phyloP scores from a whole-genome alignment of 208 protist species.

The Herpetomonas tarakana region DNA sequence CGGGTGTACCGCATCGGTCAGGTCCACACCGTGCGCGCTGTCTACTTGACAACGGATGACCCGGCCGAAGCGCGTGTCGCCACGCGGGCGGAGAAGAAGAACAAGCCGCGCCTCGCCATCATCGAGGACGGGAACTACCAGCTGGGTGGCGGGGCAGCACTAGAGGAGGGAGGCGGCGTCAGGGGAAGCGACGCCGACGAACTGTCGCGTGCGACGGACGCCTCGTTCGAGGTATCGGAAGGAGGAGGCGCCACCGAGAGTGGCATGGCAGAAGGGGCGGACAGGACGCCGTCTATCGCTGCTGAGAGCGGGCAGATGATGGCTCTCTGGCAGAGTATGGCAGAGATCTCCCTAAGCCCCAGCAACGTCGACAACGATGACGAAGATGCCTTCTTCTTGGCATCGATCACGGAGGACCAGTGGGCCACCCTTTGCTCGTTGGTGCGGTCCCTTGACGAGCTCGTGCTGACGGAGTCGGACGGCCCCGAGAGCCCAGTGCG shows the following conservation, averaged over 20 bases:
- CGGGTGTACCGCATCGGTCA: slow-evolving; percentile 97
- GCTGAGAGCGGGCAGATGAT: not conserved
- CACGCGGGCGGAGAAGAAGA: slow-evolving; percentile 36
- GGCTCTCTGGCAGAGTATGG: not conserved
- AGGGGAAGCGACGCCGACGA: not conserved
- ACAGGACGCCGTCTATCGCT: not conserved
- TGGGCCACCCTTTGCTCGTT: slow-evolving; percentile 19
- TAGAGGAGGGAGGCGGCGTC: not conserved
- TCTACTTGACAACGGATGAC: slow-evolving; percentile 92
- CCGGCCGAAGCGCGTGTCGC: slow-evolving; percentile 34
- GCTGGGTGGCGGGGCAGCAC: slow-evolving; percentile 3
- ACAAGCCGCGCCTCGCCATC: slow-evolving; percentile 46
- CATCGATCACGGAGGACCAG: not conserved
- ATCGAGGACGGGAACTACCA: slow-evolving; percentile 52
- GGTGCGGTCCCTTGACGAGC: slow-evolving; percentile 18
- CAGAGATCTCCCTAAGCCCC: not conserved
- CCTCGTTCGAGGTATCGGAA: not conserved
- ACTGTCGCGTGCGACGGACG: not conserved
- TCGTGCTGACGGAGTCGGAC: slow-evolving; percentile 41
- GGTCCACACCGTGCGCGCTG: slow-evolving; percentile 93
- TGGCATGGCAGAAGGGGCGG: no score
- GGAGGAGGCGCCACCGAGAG: not conserved
- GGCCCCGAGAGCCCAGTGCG: not conserved
- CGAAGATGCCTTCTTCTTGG: no score
- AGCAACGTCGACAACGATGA: no score